Evolutionary conservation across 306 rosid genomes (phyloP).

Genomic region (Fragaria ananassa): DNA sequence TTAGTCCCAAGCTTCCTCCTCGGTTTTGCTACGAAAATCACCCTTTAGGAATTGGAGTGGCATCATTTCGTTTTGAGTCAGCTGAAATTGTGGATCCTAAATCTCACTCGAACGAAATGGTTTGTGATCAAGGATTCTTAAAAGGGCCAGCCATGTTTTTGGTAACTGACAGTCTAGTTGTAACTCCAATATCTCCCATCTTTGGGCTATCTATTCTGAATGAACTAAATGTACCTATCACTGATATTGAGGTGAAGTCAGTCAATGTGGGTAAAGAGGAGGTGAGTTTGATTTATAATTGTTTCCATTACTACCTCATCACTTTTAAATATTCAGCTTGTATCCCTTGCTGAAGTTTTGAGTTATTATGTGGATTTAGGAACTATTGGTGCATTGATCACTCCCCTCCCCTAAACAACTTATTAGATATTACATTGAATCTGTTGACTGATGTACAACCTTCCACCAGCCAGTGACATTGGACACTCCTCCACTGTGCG

Average conservation of each 20-base stretch:
- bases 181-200: conserved; percentile 1
- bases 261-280: conserved; percentile 10
- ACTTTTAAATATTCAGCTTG: neutral
- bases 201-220: neutral
- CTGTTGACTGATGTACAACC: neutral
- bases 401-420: neutral
- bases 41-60: neutral
- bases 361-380: neutral
- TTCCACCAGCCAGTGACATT: neutral
- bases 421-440: neutral
- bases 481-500: neutral
- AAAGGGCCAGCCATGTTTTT: neutral
- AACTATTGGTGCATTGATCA: neutral
- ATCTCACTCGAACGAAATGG: neutral
- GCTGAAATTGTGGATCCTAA: neutral
- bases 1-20: conserved; percentile 18
- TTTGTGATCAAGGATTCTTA: neutral
- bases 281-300: conserved; percentile 1
- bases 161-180: conserved; percentile 17
- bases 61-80: neutral
- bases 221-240: conserved; percentile 10
- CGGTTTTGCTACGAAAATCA: neutral
- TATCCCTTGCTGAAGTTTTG: neutral
- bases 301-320: neutral
- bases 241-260: conserved; percentile 7